Evolutionary conservation across 306 rosid genomes (phyloP).

Genomic region (Trifolium fragiferum): DNA sequence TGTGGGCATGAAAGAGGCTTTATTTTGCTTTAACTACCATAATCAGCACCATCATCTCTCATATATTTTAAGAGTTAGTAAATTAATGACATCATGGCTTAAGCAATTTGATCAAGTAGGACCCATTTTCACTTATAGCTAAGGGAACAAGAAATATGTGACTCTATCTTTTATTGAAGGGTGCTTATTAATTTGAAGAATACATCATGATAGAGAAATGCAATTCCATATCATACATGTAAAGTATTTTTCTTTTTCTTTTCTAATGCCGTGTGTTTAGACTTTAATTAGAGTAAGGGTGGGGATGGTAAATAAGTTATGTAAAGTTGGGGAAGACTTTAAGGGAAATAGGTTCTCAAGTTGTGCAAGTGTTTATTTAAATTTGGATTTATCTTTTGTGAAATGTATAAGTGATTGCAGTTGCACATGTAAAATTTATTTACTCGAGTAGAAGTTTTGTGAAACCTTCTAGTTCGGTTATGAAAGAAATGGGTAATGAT

Average conservation of each 20-base stretch:
- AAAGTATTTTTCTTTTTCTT: constrained; percentile 30
- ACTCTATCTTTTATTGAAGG: constrained; percentile 27
- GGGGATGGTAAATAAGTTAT: constrained; percentile 4
- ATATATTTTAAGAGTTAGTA: constrained; percentile 42
- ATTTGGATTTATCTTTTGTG: not conserved
- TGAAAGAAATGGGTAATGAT: too few species aligned
- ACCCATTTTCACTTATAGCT: constrained; percentile 42
- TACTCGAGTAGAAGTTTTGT: too few species aligned
- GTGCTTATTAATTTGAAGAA: constrained; percentile 28
- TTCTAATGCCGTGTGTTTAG: not conserved
- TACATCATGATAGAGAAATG: constrained; percentile 34
- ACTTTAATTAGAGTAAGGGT: constrained; percentile 1
- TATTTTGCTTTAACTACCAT: constrained; percentile 40
- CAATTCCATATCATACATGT: constrained; percentile 26
- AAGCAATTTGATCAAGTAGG: constrained; percentile 55
- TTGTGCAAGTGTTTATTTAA: not conserved
- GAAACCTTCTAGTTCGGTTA: too few species aligned
- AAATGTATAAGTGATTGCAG: not conserved
- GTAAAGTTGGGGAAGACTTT: constrained; percentile 40
- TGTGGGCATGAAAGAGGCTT: constrained; percentile 45
- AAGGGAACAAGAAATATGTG: not conserved
- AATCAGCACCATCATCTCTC: constrained; percentile 1
- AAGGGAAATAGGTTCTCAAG: constrained; percentile 7
- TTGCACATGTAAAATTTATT: not conserved
- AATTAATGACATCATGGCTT: constrained; percentile 59